Base-by-base conservation (phyloP, 805 yeast genomes). In the Cyberlindnera petersonii region DNA sequence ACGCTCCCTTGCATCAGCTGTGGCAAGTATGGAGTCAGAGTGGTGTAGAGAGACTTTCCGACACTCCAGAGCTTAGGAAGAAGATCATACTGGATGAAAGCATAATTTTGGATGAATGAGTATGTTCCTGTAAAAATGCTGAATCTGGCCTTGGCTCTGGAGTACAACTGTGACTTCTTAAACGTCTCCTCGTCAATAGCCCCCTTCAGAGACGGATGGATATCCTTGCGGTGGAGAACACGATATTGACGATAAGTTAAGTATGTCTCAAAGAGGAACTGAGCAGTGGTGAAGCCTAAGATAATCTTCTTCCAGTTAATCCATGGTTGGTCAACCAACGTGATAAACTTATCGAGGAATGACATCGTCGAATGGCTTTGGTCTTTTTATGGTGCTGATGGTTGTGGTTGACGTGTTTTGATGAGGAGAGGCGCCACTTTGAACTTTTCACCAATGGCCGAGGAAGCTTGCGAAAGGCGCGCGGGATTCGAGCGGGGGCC, bases 271-370 rank as follows among this genome's bases (percentile, higher is more conserved):
- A 88, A 88, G 4, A 71, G 61, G 55, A 74, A 87, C 57, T 87
- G 84, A 23, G 84, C 85, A 13, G 82, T 67, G 4, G 94, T 73
- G 55, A 87, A 78, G 2, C 88, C 85, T 31, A 84, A 59, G 33
- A 91, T 75, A 31, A 89, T 66, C 10, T 71, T 53, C 56, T 86
- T 87, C 96, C 96, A 93, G 45, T 87, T 74, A 53, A 86, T 74
- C 13, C 71, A 69, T 4, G 93, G 81, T 34, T 64, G 66, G 56
- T 87, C 95, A 43, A 82, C 64, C 24, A 74, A 61, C 4, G 70
- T 55, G 43, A 79, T 74, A 10, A 78, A 59, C 11, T 58, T 32
- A 31, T 64, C 60, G 26, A 64, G 53, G n/a, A 63, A 26, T 10
- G 55, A 38, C 60, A 55, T 55, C 13, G 17, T 31, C 6, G 26